Evolutionary conservation across 2,329 filamentous ascomycete genomes (phyloP).

Genomic region (Fusarium siculi): DNA sequence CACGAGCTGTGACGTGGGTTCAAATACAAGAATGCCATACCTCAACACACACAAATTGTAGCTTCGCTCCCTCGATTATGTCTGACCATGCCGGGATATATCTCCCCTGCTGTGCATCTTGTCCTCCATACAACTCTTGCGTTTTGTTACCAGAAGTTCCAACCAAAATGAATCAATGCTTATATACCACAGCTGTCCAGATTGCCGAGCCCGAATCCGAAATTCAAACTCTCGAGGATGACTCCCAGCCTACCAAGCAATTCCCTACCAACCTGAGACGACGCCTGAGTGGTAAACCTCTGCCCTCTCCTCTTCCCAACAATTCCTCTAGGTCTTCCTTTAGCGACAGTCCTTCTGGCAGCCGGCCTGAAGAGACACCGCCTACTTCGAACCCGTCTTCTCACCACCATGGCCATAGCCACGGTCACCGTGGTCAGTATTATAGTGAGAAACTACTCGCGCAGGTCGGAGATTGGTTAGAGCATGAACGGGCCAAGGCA

Average conservation of each 20-base stretch:
- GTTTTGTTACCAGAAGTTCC: neutral
- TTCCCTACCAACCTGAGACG: conserved; percentile 49
- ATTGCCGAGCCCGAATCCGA: conserved; percentile 63
- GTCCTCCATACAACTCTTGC: neutral
- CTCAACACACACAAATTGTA: neutral
- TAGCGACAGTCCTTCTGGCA: conserved; percentile 46
- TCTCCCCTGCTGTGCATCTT: neutral
- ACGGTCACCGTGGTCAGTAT: conserved; percentile 50
- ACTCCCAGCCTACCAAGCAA: conserved; percentile 45
- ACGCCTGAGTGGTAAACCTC: conserved; percentile 49
- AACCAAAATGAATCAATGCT: conserved; percentile 25
- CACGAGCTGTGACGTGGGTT: neutral
- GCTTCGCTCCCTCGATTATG: neutral
- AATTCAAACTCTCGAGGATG: conserved; percentile 46
- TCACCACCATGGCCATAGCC: conserved; percentile 37
- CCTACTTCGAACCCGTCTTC: conserved; percentile 33
- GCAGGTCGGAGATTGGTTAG: conserved; percentile 85
- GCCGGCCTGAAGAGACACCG: conserved; percentile 45
- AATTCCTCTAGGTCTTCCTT: conserved; percentile 59
- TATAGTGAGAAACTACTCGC: conserved; percentile 70
- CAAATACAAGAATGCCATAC: neutral
- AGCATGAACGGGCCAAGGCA: conserved; percentile 76
- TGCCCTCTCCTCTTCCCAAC: conserved; percentile 43
- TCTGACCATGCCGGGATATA: conserved; percentile 9
- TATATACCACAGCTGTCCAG: conserved; percentile 59